Base-by-base conservation (phyloP, 2,329 filamentous ascomycete genomes). In the Pseudohalonectria lignicola region DNA sequence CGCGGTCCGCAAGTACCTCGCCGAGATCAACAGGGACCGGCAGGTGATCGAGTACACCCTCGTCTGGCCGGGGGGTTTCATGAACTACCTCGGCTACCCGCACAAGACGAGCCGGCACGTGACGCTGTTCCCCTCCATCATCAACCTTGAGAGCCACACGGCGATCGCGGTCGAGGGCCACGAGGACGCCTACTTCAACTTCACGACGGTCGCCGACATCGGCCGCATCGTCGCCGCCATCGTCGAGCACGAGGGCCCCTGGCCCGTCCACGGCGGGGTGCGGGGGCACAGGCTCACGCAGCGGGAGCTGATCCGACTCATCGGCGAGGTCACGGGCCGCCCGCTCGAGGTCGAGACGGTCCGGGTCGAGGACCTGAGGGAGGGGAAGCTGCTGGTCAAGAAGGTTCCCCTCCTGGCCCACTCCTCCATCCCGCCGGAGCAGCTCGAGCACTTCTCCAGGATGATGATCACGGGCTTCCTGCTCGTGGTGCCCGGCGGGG, bases 61-160 rank as follows among this genome's bases (percentile, higher is more conserved):
- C 0, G 76, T 77, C 45, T 69, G 75, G 28, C 67, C 67, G 0
- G 71, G 69, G 1, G 45, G 74, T 2, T 74, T 75, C 47, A 47
- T 69, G 18, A 61, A 78, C 49, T 76, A 76, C 53, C 56, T 75
- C 25, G 68, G 67, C 1, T 64, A 56, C 36, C 72, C 74, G 0
- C 49, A 67, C 40, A 56, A 62, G 31, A 63, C 70, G 0, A 50
- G 63, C 6, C 67, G 62, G 26, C 54, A 69, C 23, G 46, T 76
- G 0, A 46, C 54, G 1, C 52, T 59, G 0, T 48, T 67, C 2
- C 52, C 67, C 13, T 57, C 45, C 0, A 41, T 55, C 1, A 49
- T 67, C 23, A 57, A 67, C 45, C 62, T 64, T 23, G n/a, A 61
- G 11, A 50, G 57, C 5, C 51, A 57, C 1, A 63, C 64, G 11